phyloP scores from a whole-genome alignment of 106 monocot genomes.

The Posidonia australis region DNA sequence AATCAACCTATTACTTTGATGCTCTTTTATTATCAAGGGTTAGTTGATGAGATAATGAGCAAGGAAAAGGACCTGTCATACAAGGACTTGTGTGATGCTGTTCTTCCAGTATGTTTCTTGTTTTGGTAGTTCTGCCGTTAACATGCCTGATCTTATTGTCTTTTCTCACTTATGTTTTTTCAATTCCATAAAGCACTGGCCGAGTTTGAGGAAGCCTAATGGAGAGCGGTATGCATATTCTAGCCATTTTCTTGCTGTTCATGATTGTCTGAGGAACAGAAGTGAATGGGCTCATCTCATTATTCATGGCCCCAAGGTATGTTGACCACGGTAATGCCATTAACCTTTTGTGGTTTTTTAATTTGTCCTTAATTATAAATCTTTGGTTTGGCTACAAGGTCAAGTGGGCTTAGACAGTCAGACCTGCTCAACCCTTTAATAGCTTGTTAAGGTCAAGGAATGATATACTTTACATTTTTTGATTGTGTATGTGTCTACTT shows the following conservation, averaged over 20 bases:
- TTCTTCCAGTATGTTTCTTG: constrained; percentile 43
- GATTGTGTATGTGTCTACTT: too few relatives aligned
- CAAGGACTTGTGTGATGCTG: constrained; percentile 66
- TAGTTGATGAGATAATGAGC: constrained; percentile 72
- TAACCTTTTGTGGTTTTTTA: too few relatives aligned
- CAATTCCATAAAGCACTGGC: constrained; percentile 51
- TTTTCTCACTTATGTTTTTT: constrained; percentile 1
- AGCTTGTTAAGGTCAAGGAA: too few relatives aligned
- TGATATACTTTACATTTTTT: too few relatives aligned
- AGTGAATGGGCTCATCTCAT: constrained; percentile 90
- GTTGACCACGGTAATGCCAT: too few relatives aligned
- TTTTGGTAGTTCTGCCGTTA: neutral
- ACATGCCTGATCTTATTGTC: neutral
- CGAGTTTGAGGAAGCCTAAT: constrained; percentile 65
- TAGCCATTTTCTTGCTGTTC: constrained; percentile 68
- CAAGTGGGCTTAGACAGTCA: too few relatives aligned
- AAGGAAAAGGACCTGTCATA: constrained; percentile 41
- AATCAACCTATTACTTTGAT: neutral
- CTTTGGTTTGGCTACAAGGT: too few relatives aligned
- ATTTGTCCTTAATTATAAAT: too few relatives aligned
- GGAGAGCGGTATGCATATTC: constrained; percentile 74
- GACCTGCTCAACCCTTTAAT: too few relatives aligned
- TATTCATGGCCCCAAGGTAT: constrained; percentile 63
- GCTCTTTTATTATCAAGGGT: constrained; percentile 29
- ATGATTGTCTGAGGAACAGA: constrained; percentile 71